Percentiles rank a stretch among this genome's conserved stretches.
Conservation (phyloP, 768 basidiomycete genomes). For the Macrolepiota dolichaula region DNA sequence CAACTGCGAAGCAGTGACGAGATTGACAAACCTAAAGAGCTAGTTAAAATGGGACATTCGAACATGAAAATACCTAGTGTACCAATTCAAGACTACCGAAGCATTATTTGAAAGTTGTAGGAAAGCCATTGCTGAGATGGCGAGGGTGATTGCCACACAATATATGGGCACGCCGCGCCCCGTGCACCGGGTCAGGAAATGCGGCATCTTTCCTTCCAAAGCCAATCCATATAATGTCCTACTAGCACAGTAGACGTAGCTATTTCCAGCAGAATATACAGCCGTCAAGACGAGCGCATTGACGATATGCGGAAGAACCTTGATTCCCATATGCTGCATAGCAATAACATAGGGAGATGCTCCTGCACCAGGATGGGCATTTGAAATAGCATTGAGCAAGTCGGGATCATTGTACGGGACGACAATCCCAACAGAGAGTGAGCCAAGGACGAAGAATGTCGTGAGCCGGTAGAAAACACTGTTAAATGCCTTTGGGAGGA, state of each 20-base stretch:
- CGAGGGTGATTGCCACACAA: conserved; percentile 42
- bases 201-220: conserved; percentile 57
- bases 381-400: conserved; percentile 49
- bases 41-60: background rate
- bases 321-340: conserved; percentile 66
- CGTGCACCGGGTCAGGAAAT: conserved; percentile 49
- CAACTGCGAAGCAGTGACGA: conserved; percentile 46
- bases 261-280: conserved; percentile 72
- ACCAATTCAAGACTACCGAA: conserved; percentile 47
- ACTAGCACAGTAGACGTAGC: conserved; percentile 60
- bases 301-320: conserved; percentile 62
- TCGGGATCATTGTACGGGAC: conserved; percentile 68
- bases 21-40: conserved; percentile 40
- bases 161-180: conserved; percentile 55
- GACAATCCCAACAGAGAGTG: conserved; percentile 72
- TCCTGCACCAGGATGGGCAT: conserved; percentile 54
- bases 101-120: conserved; percentile 47
- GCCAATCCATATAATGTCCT: conserved; percentile 54
- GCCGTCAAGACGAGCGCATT: conserved; percentile 69
- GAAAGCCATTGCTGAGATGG: conserved; percentile 38
- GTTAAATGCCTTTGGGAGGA: conserved; percentile 68
- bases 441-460: conserved; percentile 73
- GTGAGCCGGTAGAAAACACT: conserved; percentile 80
- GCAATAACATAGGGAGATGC: conserved; percentile 86
- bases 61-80: conserved; percentile 17